Evolutionary conservation across 2,329 filamentous ascomycete genomes (phyloP), one percentile per base, ranked within the genome.

Genomic region (Torrubiellomyces zombiae): DNA sequence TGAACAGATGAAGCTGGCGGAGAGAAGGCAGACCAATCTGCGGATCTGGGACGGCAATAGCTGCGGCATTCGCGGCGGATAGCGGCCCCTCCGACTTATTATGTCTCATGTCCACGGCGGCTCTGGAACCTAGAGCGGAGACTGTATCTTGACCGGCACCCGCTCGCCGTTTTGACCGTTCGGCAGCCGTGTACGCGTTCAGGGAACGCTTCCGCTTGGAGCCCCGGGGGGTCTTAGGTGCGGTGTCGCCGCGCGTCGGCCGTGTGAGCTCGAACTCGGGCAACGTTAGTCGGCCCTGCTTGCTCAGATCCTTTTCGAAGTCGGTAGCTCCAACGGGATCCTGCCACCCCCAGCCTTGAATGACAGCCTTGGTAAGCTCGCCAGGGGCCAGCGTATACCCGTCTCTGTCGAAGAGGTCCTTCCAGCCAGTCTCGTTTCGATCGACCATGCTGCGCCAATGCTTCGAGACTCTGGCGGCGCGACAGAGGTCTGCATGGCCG

Each of bases 341-440:
- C 46, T 98, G 89, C 83, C 89, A 98, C 9, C 85, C 89, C 89
- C 89, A 98, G 9, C 89, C 89, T 55, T 95, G 81, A 20, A 62
- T 59, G 28, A 95, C 83, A 16, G 89, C 85, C 38, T 75, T 75
- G 35, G 81, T 73, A 14, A 98, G 60, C 49, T 98, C 89, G 11
- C 80, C 81, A 1, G 74, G 60, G 0, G 82, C 75, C 2, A 98
- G 58, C 15, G 58, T 57, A 47, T 80, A 94, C 0, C 82, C 82
- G 45, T 94, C 83, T 1, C 61, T 63, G 32, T 93, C 83, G 20
- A 98, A 74, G 1, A 94, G 60, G 34, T 85, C 78, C 51, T 91
- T 95, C 89, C 89, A 98, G 9, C 85, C 82, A 23, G 77, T 85
- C 52, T 98, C 89, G 43, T 95, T 86, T 6, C 78, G 77, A 42